Conservation (phyloP, 1,284 basidiomycete species). For the Melampsora larici-populina region DNA sequence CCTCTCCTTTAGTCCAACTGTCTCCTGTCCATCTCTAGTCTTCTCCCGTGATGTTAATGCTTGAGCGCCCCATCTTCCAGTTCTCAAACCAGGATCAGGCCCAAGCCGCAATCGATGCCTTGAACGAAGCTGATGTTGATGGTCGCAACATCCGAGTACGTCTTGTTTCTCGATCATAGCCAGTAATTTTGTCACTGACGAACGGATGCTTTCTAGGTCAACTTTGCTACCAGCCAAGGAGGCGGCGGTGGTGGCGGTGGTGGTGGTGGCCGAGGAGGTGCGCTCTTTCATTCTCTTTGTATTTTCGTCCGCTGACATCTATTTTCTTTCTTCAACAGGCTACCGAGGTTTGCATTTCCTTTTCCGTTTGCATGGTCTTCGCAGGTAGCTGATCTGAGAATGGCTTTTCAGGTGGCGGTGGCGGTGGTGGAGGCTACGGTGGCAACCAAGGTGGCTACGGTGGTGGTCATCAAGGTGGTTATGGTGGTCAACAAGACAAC, state of each 20-base stretch:
- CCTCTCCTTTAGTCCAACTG: neutral
- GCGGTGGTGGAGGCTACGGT: constrained; percentile 50
- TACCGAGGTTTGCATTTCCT: too few species aligned
- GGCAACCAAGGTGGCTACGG: constrained; percentile 50
- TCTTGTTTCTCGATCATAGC: neutral
- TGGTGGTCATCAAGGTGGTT: constrained; percentile 33
- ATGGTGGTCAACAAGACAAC: constrained; percentile 14
- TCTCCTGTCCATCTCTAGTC: neutral
- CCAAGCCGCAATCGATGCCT: constrained; percentile 68
- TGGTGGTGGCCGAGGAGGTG: constrained; percentile 46
- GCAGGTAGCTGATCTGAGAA: too few species aligned
- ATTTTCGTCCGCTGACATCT: too few species aligned
- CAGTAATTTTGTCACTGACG: neutral
- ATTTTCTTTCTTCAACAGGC: too few species aligned
- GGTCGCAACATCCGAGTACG: constrained; percentile 69
- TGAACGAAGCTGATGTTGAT: constrained; percentile 92
- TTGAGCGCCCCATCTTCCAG: neutral
- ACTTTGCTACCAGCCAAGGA: constrained; percentile 71
- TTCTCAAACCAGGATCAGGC: constrained; percentile 63
- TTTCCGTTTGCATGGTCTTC: too few species aligned
- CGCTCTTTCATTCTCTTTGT: too few species aligned
- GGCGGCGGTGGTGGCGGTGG: constrained; percentile 51
- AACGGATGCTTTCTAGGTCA: constrained; percentile 59
- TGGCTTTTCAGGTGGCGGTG: too few species aligned
- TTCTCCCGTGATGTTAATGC: neutral